These are phyloP conservation scores for Abrus pulchellus DNA, from an alignment of 306 rosid genomes.

Conservation along the genomic window DNA sequence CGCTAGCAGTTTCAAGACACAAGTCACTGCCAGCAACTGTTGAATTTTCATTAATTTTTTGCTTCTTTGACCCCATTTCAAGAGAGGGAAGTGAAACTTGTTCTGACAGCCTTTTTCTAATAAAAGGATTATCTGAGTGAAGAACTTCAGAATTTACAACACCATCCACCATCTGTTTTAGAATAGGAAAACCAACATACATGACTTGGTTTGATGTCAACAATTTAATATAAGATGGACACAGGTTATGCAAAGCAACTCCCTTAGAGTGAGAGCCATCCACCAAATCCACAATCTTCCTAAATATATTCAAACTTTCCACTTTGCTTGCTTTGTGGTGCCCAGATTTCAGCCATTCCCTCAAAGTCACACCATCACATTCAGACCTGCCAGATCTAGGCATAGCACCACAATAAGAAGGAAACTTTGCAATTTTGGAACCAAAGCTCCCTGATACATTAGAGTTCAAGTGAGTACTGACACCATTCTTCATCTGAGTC, in stretches of 20 bases:
- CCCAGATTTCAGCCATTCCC: slow-evolving; percentile 81
- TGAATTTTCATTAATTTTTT: slow-evolving; percentile 58
- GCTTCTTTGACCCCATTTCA: slow-evolving; percentile 66
- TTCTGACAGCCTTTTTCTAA: slow-evolving; percentile 66
- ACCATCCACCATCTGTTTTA: slow-evolving; percentile 52
- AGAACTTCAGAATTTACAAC: slow-evolving; percentile 57
- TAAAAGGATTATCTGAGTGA: slow-evolving; percentile 52
- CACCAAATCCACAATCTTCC: slow-evolving; percentile 80
- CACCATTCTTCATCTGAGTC: slow-evolving; percentile 24
- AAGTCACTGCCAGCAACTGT: slow-evolving; percentile 53
- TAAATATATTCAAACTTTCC: slow-evolving; percentile 72
- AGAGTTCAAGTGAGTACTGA: slow-evolving; percentile 51
- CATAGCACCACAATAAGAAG: slow-evolving; percentile 49
- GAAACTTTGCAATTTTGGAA: slow-evolving; percentile 53
- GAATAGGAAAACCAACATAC: slow-evolving; percentile 66
- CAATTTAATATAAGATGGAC: slow-evolving; percentile 79
- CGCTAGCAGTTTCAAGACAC: slow-evolving; percentile 52
- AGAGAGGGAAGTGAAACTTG: slow-evolving; percentile 53
- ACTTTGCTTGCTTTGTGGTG: slow-evolving; percentile 63
- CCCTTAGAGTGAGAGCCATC: slow-evolving; percentile 71
- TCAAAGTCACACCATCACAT: slow-evolving; percentile 68
- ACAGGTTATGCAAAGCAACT: slow-evolving; percentile 68
- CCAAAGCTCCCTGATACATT: slow-evolving; percentile 44
- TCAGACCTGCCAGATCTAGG: slow-evolving; percentile 54
- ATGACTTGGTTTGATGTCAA: slow-evolving; percentile 66